These are phyloP conservation scores for Porcisia hertigi DNA, from an alignment of 208 protist genomes.

Conservation along the genomic window DNA sequence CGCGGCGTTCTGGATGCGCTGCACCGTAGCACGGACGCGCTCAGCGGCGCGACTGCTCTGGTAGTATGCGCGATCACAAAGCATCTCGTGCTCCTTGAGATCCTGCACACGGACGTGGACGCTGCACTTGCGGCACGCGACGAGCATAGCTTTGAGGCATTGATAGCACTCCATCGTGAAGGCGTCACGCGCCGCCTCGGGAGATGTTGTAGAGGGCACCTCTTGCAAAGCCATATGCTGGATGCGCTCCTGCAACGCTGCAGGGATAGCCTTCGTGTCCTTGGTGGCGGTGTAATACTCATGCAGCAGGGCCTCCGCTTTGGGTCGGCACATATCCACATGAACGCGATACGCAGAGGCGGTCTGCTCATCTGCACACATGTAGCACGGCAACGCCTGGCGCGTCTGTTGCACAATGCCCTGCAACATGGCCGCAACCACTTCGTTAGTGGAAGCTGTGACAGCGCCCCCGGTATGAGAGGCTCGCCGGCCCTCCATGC, in stretches of 20 bases:
- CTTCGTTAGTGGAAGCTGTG: conserved; percentile 29
- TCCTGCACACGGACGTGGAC: conserved; percentile 66
- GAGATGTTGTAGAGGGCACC: conserved; percentile 27
- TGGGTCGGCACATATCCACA: conserved; percentile 44
- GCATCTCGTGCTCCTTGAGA: conserved; percentile 66
- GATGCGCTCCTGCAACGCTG: conserved; percentile 21
- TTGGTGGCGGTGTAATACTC: conserved; percentile 26
- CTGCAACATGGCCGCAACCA: conserved; percentile 56
- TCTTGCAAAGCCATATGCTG: conserved; percentile 14
- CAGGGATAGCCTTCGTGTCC: conserved; percentile 11
- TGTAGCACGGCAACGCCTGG: conserved; percentile 71
- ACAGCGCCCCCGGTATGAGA: conserved; percentile 1
- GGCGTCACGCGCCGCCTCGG: conserved; percentile 36
- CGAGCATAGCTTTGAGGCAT: conserved; percentile 58
- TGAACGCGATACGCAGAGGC: conserved; percentile 56
- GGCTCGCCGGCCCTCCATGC: neutral
- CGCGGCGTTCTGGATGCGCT: conserved; percentile 31
- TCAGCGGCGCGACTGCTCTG: conserved; percentile 39
- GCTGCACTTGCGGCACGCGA: conserved; percentile 62
- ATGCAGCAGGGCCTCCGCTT: conserved; percentile 38
- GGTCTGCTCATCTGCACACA: conserved; percentile 64
- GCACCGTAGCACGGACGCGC: conserved; percentile 32
- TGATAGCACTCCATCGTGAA: conserved; percentile 40
- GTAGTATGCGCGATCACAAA: conserved; percentile 57
- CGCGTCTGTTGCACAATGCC: conserved; percentile 67